Base-by-base conservation (phyloP, 1,284 basidiomycete genomes). In the Ustilago shanxiensis region DNA sequence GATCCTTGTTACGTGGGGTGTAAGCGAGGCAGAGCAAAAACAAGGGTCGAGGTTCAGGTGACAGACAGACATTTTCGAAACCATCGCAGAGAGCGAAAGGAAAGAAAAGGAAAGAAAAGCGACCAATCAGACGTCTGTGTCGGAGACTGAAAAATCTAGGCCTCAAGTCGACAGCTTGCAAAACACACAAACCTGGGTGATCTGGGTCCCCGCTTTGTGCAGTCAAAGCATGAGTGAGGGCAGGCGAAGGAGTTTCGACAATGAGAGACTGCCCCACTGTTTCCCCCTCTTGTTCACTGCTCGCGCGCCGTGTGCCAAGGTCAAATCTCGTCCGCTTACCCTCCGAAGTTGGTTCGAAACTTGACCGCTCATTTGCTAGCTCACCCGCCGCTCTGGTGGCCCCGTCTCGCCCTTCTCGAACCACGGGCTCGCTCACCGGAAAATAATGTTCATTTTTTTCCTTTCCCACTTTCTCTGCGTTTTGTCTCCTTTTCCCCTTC, bases 141-240 rank as follows among this genome's bases (percentile, higher is more conserved):
- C 67, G 58, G 68, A 65, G 61, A 55, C 28, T 64, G 41, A 57
- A 64, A 55, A 56, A 22, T 61, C 68, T 65, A 65, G 68, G n/a
- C 67, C 51, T 41, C 33, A 26, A 47, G 31, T 58, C 56, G 56
- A 44, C 44, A 45, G 54, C 62, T 41, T 52, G 49, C 50, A 55
- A 49, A 39, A n/a, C 16, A 24, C 8, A 14, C 31, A 41, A 68
- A 47, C 45, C 49, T 57, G 28, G 51, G 51, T 59, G 24, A 60
- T 52, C 58, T 70, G 68, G 58, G 62, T 60, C 68, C 68, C 58
- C 68, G 57, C 61, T 49, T 57, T 50, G 31, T 33, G 9, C 24
- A 49, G 9, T 26, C 8, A n/a, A 24, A 14, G 31, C 28, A 24
- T 29, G 26, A 29, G 37, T 28, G 44, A 18, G 14, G 26, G 14